Evolutionary conservation across 1,139 yeast genomes (phyloP).

Genomic region (Debaryomycetaceae sp.): DNA sequence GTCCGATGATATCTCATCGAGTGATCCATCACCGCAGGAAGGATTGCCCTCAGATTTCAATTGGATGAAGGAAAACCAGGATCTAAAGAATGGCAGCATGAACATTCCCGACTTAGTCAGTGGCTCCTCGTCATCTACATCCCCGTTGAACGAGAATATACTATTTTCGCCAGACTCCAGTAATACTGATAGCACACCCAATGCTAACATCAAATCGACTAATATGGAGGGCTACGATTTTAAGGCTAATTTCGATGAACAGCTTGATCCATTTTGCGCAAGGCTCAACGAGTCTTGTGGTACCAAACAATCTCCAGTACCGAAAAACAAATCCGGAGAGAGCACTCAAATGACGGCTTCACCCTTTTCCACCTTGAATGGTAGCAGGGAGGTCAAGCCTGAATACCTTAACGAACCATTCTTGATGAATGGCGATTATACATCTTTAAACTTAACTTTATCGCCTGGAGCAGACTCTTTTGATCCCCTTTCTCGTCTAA

Average conservation of each 20-base stretch:
- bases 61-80: slow-evolving; percentile 27
- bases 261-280: slow-evolving; percentile 64
- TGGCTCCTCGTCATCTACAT: slow-evolving; percentile 33
- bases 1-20: slow-evolving; percentile 16
- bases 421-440: slow-evolving; percentile 17
- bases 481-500: slow-evolving; percentile 46
- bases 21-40: slow-evolving; percentile 14
- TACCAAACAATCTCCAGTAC: slow-evolving; percentile 65
- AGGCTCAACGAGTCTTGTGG: slow-evolving; percentile 83
- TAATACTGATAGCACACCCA: slow-evolving; percentile 6
- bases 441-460: slow-evolving; percentile 17
- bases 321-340: slow-evolving; percentile 35
- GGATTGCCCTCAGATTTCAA: slow-evolving; percentile 28
- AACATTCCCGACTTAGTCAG: slow-evolving; percentile 36
- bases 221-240: slow-evolving; percentile 17
- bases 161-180: slow-evolving; percentile 35
- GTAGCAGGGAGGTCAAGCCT: slow-evolving; percentile 11
- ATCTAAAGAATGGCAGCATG: slow-evolving; percentile 5
- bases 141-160: slow-evolving; percentile 40
- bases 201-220: slow-evolving; percentile 11
- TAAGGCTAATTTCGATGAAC: slow-evolving; percentile 35
- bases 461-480: slow-evolving; percentile 8
- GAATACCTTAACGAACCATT: slow-evolving; percentile 27
- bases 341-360: slow-evolving; percentile 7
- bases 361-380: slow-evolving; percentile 19